A percentile compares a stretch with the other conserved stretches of the same genome.
phyloP scores from a whole-genome alignment of 768 basidiomycete species.

The Cyclocybe aegerita region DNA sequence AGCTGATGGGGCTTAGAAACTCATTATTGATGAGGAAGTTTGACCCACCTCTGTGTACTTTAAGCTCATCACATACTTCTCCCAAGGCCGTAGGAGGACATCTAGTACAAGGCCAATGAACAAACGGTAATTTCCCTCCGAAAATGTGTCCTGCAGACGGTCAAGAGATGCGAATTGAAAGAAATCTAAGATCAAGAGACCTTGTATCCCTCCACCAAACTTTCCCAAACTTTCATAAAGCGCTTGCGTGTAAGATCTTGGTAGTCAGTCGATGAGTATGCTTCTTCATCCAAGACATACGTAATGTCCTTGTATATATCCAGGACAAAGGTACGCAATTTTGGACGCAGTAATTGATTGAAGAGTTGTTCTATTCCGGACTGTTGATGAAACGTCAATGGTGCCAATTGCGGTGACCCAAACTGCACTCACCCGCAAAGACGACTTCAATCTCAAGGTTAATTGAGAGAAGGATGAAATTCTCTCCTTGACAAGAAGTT shows the following conservation, averaged over 20 bases:
- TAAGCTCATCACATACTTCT: conserved; percentile 78
- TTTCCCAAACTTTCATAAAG: conserved; percentile 88
- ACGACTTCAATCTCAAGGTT: conserved; percentile 64
- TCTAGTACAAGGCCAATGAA: conserved; percentile 88
- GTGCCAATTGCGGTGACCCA: neutral
- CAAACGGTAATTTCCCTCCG: conserved; percentile 82
- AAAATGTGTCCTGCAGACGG: conserved; percentile 72
- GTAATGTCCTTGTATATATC: conserved; percentile 91
- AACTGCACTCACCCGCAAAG: conserved; percentile 58
- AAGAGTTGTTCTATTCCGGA: conserved; percentile 91
- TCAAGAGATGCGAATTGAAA: conserved; percentile 4
- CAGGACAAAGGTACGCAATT: conserved; percentile 75
- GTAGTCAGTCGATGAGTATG: conserved; percentile 80
- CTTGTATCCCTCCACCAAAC: conserved; percentile 83
- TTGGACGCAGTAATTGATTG: conserved; percentile 90
- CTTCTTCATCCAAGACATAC: conserved; percentile 88
- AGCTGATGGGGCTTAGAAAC: conserved; percentile 48
- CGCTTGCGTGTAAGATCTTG: conserved; percentile 86
- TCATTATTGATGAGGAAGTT: neutral
- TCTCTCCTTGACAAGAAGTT: conserved; percentile 44
- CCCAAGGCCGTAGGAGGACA: conserved; percentile 92
- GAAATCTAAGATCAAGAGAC: conserved; percentile 35
- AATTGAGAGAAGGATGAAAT: conserved; percentile 53
- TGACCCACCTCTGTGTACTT: conserved; percentile 81
- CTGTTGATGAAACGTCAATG: conserved; percentile 33